Evolutionary conservation across 192 early-diverging fungal species (phyloP), one percentile per base, ranked within the genome.

Genomic region (Dissophora globulifera): DNA sequence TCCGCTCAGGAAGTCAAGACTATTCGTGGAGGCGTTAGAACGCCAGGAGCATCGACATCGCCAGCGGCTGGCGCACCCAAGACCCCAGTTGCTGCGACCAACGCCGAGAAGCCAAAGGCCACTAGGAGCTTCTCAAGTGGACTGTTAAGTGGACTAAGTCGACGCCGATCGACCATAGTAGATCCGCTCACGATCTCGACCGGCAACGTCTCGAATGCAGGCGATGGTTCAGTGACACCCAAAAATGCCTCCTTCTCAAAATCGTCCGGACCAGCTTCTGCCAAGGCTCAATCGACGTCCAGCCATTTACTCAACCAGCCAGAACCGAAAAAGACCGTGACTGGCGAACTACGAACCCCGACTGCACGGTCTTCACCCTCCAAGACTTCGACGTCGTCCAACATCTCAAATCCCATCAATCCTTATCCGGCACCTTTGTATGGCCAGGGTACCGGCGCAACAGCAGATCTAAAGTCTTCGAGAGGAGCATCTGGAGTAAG

Each of bases 121-220:
- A 33, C 63, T 25, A 66, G 72, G 47, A 76, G 63, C 47, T 67
- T 76, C 19, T 67, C 72, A 22, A 76, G 63, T 46, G 63, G 72
- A 7, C 26, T 76, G 19, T 17, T 76, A 31, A 76, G 58, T 57
- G 58, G 72, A 10, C 31, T 76, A 41, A 67, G 58, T 20, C 63
- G 72, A 12, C 63, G 72, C 31, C 63, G 63, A 15, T 76, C 72
- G 10, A 54, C 71, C 0, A 52, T 76, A 12, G 49, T 76, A 1
- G 72, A 76, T 23, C 35, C 63, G 22, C 58, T 75, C 16, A 65
- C 62, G 26, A 60, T 75, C 20, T 32, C 70, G 1, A 75, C 70
- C 3, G 59, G 29, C 50, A 52, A 20, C 27, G 38, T 27, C 17
- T 33, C 59, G 13, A 11, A 25, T 11, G 22, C 29, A 22, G 41